Evolutionary conservation across 345 rosid species (phyloP).

Genomic region (Carallia brachiata): DNA sequence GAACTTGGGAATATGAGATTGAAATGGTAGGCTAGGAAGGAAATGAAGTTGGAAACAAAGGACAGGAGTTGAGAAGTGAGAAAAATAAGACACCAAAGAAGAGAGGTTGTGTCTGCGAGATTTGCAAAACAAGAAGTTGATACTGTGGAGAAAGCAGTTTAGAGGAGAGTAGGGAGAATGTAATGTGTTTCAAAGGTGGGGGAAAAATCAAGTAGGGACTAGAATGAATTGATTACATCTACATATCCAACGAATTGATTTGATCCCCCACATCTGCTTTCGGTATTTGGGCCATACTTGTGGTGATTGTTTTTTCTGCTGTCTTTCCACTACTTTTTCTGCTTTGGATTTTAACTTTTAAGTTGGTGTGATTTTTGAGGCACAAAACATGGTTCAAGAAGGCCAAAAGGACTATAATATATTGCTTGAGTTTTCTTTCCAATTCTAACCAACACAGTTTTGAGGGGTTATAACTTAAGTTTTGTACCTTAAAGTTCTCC

Average conservation of each 20-base stretch:
- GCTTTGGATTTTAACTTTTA: neutral
- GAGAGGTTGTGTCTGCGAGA: neutral
- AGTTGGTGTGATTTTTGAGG: constrained; percentile 19
- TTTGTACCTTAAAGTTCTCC: constrained; percentile 11
- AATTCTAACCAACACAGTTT: neutral
- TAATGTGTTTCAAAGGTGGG: too few relatives aligned
- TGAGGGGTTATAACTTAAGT: constrained; percentile 13
- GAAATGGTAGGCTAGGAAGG: neutral
- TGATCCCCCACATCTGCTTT: constrained; percentile 6
- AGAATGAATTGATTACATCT: constrained; percentile 7
- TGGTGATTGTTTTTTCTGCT: neutral
- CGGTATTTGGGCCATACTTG: constrained; percentile 13
- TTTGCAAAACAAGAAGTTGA: neutral
- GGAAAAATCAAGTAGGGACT: too few relatives aligned
- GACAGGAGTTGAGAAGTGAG: neutral
- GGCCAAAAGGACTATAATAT: neutral
- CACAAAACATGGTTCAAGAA: neutral
- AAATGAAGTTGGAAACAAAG: neutral
- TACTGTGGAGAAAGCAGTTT: neutral
- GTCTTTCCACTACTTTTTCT: constrained; percentile 5
- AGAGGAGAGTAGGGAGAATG: too few relatives aligned
- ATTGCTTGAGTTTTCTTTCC: neutral
- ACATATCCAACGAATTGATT: constrained; percentile 2
- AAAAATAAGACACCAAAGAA: neutral
- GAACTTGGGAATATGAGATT: neutral